Base-by-base conservation (phyloP, 305 asterid species). In the Fraxinus greggii region DNA sequence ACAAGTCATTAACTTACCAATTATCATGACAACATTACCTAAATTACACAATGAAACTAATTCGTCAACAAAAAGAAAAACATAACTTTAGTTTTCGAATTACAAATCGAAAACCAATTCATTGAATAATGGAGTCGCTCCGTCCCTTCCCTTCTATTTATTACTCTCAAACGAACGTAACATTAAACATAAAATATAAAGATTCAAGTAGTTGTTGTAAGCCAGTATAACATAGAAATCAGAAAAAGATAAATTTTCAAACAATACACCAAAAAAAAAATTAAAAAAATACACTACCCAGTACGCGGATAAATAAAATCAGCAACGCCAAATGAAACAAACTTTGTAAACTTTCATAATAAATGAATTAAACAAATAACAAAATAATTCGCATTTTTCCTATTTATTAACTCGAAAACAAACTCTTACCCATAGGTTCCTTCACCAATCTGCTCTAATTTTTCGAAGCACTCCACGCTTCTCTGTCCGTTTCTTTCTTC, bases 391-490 rank as follows among this genome's bases (percentile, higher is more conserved):
- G 19, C 10, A 9, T 75, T 29, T 63, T 76, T 81, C 42, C 40
- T 6, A 75, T n/a, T 59, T 31, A 81, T 9, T 61, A 24, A 3
- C 33, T 1, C 4, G 12, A 26, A 3, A 31, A 6, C 15, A 15
- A 76, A 72, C 40, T 26, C 85, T 88, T 15, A 90, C 98, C 98
- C 98, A 83, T 95, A 95, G 35, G 98, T 95, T 77, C 98, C 98
- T 91, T 95, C 98, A n/a, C 98, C 98, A 86, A 95, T 95, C 88
- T 92, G 97, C 89, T 93, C 98, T 80, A 95, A 91, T 77, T 93
- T 93, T 79, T 95, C 95, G 84, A 95, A 95, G 87, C 98, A 92
- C 38, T 93, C 98, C 76, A 95, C 93, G 85, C 98, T 95, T 51
- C 98, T 28, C 1, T 28, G 31, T 28, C 31, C 31, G 31, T 28